These are phyloP conservation scores for Sphagnum tenellum DNA, from an alignment of 225 moss, liverwort and hornwort species.

Conservation along the genomic window DNA sequence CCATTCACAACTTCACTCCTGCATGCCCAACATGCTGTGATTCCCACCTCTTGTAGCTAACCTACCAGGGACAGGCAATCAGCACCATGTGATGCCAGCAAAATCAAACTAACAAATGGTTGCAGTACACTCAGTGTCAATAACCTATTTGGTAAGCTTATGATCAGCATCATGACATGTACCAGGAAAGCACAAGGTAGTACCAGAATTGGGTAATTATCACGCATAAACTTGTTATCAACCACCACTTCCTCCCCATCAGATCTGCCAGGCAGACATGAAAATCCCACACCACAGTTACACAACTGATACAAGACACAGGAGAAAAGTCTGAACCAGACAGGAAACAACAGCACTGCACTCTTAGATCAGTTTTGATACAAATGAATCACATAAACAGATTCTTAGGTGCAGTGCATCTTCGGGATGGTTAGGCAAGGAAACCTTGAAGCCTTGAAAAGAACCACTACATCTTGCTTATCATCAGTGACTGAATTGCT, in stretches of 20 bases:
- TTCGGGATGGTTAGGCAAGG: neutral
- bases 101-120: slow-evolving; percentile 3
- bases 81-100: too few species aligned
- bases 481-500: slow-evolving; percentile 15
- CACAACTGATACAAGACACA: too few species aligned
- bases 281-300: too few species aligned
- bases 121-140: neutral
- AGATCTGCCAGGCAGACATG: slow-evolving; percentile 30
- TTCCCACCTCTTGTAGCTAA: too few species aligned
- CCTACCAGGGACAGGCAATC: too few species aligned
- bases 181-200: slow-evolving; percentile 1
- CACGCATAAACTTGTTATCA: slow-evolving; percentile 90
- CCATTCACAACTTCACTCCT: too few species aligned
- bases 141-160: neutral
- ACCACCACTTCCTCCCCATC: slow-evolving; percentile 86
- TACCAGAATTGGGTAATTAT: slow-evolving; percentile 84
- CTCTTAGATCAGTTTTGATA: neutral
- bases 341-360: slow-evolving; percentile 11
- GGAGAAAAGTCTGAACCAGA: neutral
- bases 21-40: too few species aligned
- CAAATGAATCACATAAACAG: too few species aligned
- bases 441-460: slow-evolving; percentile 39
- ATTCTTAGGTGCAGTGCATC: neutral
- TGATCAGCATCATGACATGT: neutral
- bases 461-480: slow-evolving; percentile 38